Base-by-base conservation (phyloP, 1,139 yeast species). In the Taiozyma sp. region DNA sequence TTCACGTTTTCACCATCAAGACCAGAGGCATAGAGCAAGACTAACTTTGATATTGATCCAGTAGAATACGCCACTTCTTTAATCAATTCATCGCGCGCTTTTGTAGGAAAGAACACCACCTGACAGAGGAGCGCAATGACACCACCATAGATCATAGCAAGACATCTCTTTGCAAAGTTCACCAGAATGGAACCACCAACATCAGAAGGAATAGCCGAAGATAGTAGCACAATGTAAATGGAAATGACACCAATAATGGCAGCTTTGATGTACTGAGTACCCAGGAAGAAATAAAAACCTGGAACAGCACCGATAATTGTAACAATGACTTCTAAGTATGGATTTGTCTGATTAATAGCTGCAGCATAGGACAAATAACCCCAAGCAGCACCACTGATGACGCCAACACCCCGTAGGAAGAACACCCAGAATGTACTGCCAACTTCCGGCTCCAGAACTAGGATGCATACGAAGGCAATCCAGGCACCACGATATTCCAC, bases 381-480 rank as follows among this genome's bases (percentile, higher is more conserved):
- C 79, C 80, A 76, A 0, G 76, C 70, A 4, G 81, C 72, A 16
- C 82, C 82, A 8, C 65, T 46, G 4, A 74, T 61, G 8, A 77
- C 73, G 23, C 81, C 80, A 19, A 76, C 70, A 4, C 74, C 73
- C 57, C 82, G 69, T 2, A 75, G 58, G 46, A 76, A 68, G 53
- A 74, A 73, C 7, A 74, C 74, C 64, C 71, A 73, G 45, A 74
- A 69, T 0, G 81, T 76, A n/a, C 74, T 76, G 8, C 82, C 82
- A 22, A 78, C 72, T 8, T 78, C 75, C 1, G 79, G 76, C 54
- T 78, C 82, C 24, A 76, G 53, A 22, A 76, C 76, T 46, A 78
- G 59, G 45, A 75, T 73, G 51, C 80, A 77, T 8, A 76, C 78
- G 65, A 78, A 78, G 28, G 81, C 81, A 12, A 76, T 71, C 82